A percentile compares a stretch with the other conserved stretches of the same genome.
Conservation (phyloP, 208 protist genomes). For the Acanthamoeba royreba region DNA sequence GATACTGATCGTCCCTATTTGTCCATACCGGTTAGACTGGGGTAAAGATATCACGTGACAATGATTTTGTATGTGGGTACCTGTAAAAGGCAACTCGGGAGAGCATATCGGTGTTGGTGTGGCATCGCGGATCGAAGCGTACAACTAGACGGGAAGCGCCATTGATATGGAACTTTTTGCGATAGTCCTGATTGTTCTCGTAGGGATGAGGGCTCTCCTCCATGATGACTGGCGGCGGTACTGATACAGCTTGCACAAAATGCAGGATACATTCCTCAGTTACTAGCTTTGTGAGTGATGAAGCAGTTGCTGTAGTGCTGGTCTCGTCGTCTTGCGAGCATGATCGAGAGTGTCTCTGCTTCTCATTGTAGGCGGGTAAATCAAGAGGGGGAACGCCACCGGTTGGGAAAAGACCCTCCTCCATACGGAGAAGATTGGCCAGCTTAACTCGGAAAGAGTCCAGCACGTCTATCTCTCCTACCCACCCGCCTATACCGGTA, state of each 20-base stretch:
- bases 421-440: not conserved
- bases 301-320: not conserved
- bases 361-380: not conserved
- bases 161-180: not conserved
- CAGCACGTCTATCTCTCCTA: not conserved
- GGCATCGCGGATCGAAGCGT: constrained; percentile 10
- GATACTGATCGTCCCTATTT: constrained; percentile 47
- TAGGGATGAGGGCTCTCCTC: not conserved
- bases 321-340: not conserved
- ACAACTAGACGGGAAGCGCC: constrained; percentile 29
- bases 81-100: constrained; percentile 37
- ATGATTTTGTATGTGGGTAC: too few species aligned
- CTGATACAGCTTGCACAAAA: constrained; percentile 6
- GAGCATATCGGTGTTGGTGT: constrained; percentile 21
- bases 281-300: not conserved
- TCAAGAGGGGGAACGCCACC: not conserved
- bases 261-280: constrained; percentile 2
- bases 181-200: not conserved
- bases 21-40: too few species aligned
- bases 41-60: too few species aligned
- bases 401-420: not conserved
- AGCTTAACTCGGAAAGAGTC: not conserved
- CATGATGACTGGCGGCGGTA: not conserved
- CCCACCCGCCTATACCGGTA: too few species aligned
- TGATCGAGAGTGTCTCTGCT: not conserved